Percentiles rank a stretch among this genome's conserved stretches.
These are phyloP conservation scores for Geotrichum phurueaensis DNA, from an alignment of 1,139 yeast species.

Conservation along the genomic window DNA sequence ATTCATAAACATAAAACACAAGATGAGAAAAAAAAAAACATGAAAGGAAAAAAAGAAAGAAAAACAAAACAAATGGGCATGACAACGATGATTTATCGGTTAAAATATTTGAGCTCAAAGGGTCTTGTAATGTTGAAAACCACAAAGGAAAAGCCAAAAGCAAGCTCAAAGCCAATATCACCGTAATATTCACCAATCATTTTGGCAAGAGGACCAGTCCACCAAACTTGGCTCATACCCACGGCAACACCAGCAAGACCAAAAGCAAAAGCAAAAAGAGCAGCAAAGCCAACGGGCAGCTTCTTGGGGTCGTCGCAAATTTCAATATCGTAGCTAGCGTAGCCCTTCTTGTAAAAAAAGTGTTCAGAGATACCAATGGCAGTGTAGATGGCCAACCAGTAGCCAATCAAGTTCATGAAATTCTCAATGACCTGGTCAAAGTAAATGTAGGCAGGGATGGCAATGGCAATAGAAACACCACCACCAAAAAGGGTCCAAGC, in stretches of 20 bases:
- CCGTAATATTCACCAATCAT: constrained; percentile 65
- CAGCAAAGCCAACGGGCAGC: constrained; percentile 74
- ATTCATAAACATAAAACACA: neutral
- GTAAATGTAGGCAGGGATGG: constrained; percentile 78
- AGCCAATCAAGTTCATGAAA: constrained; percentile 86
- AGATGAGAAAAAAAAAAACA: neutral
- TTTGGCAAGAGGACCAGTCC: constrained; percentile 59
- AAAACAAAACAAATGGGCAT: too few relatives aligned
- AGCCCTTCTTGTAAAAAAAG: constrained; percentile 48
- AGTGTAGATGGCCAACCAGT: constrained; percentile 83
- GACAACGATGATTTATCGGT: constrained; percentile 22
- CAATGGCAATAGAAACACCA: constrained; percentile 70
- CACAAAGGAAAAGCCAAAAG: constrained; percentile 61
- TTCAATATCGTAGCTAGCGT: constrained; percentile 17
- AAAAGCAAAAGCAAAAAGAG: constrained; percentile 66
- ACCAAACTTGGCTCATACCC: constrained; percentile 87
- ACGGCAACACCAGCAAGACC: constrained; percentile 82
- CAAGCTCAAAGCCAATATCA: constrained; percentile 83
- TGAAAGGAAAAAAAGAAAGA: neutral
- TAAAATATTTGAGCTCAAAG: constrained; percentile 43
- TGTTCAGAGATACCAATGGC: constrained; percentile 72
- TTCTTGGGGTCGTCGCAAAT: constrained; percentile 51
- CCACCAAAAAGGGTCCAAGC: constrained; percentile 76
- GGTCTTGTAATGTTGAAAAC: constrained; percentile 59
- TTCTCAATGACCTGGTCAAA: constrained; percentile 69